Conservation (phyloP, 2,329 filamentous ascomycete species). For the Thelonectria rubi region DNA sequence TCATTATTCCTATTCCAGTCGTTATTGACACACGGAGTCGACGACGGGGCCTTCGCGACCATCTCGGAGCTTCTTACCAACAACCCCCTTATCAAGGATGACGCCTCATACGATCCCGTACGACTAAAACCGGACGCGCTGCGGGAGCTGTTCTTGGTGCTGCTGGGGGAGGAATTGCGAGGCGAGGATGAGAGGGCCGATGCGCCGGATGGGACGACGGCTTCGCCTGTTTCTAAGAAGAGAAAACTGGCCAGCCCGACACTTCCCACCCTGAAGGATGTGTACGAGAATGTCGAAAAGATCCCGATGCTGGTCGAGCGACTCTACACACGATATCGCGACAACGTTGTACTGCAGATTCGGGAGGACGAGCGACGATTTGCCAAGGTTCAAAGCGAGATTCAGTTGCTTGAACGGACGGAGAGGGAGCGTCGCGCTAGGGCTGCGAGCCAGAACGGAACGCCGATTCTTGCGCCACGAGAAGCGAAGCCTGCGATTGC, state of each 20-base stretch:
- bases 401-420: slow-evolving; percentile 70
- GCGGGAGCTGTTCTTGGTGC: slow-evolving; percentile 77
- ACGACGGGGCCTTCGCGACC: slow-evolving; percentile 70
- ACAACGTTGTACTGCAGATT: slow-evolving; percentile 74
- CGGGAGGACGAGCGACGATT: slow-evolving; percentile 77
- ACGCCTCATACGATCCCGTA: slow-evolving; percentile 74
- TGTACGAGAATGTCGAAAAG: slow-evolving; percentile 70
- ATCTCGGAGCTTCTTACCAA: slow-evolving; percentile 79
- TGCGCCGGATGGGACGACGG: slow-evolving; percentile 54
- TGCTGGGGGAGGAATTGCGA: slow-evolving; percentile 78
- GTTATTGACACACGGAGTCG: slow-evolving; percentile 73
- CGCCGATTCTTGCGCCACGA: slow-evolving; percentile 46
- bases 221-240: slow-evolving; percentile 71
- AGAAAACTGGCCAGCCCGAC: slow-evolving; percentile 76
- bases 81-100: slow-evolving; percentile 76
- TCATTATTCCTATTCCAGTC: slow-evolving; percentile 86
- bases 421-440: slow-evolving; percentile 50
- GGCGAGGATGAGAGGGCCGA: slow-evolving; percentile 54
- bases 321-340: slow-evolving; percentile 79
- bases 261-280: slow-evolving; percentile 72
- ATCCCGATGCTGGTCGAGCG: slow-evolving; percentile 76
- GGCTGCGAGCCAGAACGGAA: slow-evolving; percentile 47
- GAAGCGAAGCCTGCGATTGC: slow-evolving; percentile 43
- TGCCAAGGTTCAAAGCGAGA: slow-evolving; percentile 70
- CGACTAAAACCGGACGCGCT: slow-evolving; percentile 82